Base-by-base conservation (phyloP, 495 filamentous ascomycete species). In the Bathelium albidoporum region DNA sequence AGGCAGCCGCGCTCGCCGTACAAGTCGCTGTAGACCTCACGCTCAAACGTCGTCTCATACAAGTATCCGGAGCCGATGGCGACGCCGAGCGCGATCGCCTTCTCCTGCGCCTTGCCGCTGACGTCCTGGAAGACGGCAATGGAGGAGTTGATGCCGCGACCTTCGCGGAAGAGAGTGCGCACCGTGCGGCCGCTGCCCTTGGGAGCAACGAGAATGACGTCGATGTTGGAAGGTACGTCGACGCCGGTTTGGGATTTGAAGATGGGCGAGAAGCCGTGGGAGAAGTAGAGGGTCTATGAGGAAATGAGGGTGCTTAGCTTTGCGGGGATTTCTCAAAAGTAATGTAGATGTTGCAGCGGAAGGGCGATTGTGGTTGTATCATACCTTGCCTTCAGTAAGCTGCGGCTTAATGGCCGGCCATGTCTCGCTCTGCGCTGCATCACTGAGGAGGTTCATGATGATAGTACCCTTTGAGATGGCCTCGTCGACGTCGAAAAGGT, bases 171-270 rank as follows among this genome's bases (percentile, higher is more conserved):
- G 73, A 98, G 90, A 59, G 89, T 88, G 79, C 94, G 91, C 73
- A 98, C 94, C 68, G 94, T 98, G 75, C 94, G 90, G 79, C 94
- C 94, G 74, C 92, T 97, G 73, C 94, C 94, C 84, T 98, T 98
- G 76, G 94, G 94, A 68, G 94, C 94, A 72, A 95, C 90, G 75
- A 98, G 94, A 81, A 98, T 98, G 74, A 98, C 95, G 79, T 97
- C 94, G 70, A 98, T 89, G 78, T 96, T 89, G 61, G 75, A 82
- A 76, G 94, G 94, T 66, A 96, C 89, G 59, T 98, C 93, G 76
- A 98, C 94, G 80, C 96, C 96, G 85, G 94, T 98, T 71, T 94
- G 85, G 77, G 95, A 88, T 82, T 96, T 96, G 90, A 98, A 98
- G 78, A 98, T 92, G 73, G 94, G 94, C 65, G 94, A 98, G 89